Evolutionary conservation across 2,329 filamentous ascomycete species (phyloP), one percentile per base, ranked within the genome.

Genomic region (Nemania sp.): DNA sequence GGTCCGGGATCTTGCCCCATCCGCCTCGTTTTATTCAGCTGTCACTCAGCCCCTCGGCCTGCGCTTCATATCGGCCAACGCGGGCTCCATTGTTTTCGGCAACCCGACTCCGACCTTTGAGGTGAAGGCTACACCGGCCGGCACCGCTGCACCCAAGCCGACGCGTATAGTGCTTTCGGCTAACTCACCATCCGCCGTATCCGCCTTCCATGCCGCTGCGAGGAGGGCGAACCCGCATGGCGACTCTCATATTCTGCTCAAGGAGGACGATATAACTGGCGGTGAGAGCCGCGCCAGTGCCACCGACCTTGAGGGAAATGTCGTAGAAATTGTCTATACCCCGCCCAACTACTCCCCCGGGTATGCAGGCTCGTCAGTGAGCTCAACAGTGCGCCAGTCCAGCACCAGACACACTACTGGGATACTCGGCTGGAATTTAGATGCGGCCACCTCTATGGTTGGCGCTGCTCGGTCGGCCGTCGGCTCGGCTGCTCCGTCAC

Each of bases 11-110:
- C 88, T 97, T 62, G 88, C 93, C 62, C 89, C 90, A 41, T 92
- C 93, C 3, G 89, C 91, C 57, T 96, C 93, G 7, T 97, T 97
- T 83, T 97, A 93, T 80, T 88, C 94, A 24, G 88, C 92, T 70
- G 86, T 93, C 71, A 86, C 93, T 7, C 92, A 95, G 73, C 91
- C 93, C 3, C 85, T 97, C 24, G 92, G 92, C 43, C 89, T 97
- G 69, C 87, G 87, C 68, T 97, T 90, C 77, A 86, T 93, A 70
- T 81, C 79, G 57, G 75, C 80, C 53, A 78, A 74, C 67, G 72
- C 75, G 24, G 73, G 79, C 5, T 80, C 79, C 22, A 78, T 86
- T 70, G 80, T 81, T 52, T 87, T 82, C 74, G 84, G 85, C 27
- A 74, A 74, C 51, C 75, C 75, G 66, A 77, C 73, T 69, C 80